phyloP scores from a whole-genome alignment of 257 asterid species.

The Nicotiana obtusifolia region DNA sequence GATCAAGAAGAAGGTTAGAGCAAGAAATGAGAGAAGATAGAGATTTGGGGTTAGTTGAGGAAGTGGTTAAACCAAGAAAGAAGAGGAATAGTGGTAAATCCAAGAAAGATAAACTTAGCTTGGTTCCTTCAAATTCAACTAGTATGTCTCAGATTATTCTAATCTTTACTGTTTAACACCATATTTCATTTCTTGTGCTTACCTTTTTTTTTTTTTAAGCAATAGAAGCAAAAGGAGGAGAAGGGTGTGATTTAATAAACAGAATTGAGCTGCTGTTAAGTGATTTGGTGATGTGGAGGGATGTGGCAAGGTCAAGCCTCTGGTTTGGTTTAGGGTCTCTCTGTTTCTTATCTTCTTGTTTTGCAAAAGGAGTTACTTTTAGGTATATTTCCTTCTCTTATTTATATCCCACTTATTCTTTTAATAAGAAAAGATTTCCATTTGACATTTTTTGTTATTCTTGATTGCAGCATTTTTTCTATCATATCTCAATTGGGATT shows the following conservation, averaged over 20 bases:
- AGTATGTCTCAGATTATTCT: constrained; percentile 33
- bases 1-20: constrained; percentile 61
- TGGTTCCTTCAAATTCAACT: constrained; percentile 33
- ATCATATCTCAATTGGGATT: constrained; percentile 73
- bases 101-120: constrained; percentile 43
- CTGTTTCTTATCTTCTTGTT: constrained; percentile 78
- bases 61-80: constrained; percentile 53
- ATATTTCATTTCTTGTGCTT: constrained; percentile 6
- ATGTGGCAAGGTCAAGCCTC: constrained; percentile 86
- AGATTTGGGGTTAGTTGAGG: constrained; percentile 55
- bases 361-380: constrained; percentile 50
- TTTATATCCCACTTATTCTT: no score
- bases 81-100: constrained; percentile 52
- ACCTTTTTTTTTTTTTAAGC: neutral
- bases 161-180: neutral
- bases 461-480: constrained; percentile 66
- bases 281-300: constrained; percentile 90
- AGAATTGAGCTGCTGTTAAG: constrained; percentile 41
- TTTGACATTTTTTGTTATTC: neutral
- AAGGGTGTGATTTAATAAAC: constrained; percentile 39
- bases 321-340: constrained; percentile 94
- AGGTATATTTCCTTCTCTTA: constrained; percentile 38
- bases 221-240: constrained; percentile 36
- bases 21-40: constrained; percentile 64
- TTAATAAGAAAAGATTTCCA: neutral